Evolutionary conservation across 2,329 filamentous ascomycete genomes (phyloP).

Genomic region (Pyrenochaeta sp.): DNA sequence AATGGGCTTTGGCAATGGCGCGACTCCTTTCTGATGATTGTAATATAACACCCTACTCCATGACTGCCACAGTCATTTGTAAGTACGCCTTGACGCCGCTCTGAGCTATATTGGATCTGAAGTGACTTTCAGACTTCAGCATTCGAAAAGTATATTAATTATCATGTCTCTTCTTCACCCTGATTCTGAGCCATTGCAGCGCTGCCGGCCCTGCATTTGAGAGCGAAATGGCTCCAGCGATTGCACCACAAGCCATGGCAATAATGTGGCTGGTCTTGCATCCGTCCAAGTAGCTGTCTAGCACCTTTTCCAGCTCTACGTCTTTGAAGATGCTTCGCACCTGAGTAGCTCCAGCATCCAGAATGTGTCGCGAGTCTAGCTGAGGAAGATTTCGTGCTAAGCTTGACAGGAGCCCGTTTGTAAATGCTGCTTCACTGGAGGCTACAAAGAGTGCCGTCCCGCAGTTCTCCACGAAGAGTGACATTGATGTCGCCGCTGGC

Average conservation of each 20-base stretch:
- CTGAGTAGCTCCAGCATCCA: conserved; percentile 55
- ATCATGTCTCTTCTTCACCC: conserved; percentile 22
- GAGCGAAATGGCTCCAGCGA: conserved; percentile 25
- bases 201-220: conserved; percentile 25
- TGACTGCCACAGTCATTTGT: too few species aligned
- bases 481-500: conserved; percentile 48
- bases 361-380: conserved; percentile 43
- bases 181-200: conserved; percentile 19
- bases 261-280: conserved; percentile 34
- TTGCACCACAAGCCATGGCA: conserved; percentile 26
- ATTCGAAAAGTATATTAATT: too few species aligned
- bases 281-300: conserved; percentile 34
- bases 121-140: too few species aligned
- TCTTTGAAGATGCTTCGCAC: conserved; percentile 46
- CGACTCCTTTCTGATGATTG: background rate
- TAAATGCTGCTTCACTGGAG: conserved; percentile 53
- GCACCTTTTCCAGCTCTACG: conserved; percentile 24
- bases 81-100: too few species aligned
- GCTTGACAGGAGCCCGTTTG: conserved; percentile 47
- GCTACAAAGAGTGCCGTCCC: conserved; percentile 54
- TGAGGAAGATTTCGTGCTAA: conserved; percentile 44
- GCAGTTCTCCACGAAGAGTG: conserved; percentile 54
- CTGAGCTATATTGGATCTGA: too few species aligned
- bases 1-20: conserved; percentile 33
- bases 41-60: too few species aligned